Evolutionary conservation across 2,329 filamentous ascomycete genomes (phyloP).

Genomic region (Fusarium pseudonygamai): DNA sequence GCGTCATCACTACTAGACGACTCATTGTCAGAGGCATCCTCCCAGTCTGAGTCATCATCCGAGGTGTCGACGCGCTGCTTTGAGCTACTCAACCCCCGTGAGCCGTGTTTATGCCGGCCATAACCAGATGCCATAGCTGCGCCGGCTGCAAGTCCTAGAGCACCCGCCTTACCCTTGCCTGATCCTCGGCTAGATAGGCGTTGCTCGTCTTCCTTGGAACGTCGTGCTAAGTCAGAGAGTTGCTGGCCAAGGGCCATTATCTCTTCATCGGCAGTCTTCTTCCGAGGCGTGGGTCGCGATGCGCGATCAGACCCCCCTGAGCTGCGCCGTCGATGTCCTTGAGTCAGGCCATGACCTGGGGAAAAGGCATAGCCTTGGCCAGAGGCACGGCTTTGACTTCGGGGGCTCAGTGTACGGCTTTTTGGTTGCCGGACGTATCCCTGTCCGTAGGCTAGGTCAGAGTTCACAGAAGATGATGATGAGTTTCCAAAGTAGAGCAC

Average conservation of each 20-base stretch:
- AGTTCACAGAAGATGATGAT: constrained; percentile 74
- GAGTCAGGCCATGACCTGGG: constrained; percentile 14
- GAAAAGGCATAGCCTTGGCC: constrained; percentile 21
- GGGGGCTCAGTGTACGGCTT: constrained; percentile 43
- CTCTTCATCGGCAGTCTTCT: constrained; percentile 64
- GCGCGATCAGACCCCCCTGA: constrained; percentile 28
- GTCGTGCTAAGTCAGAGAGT: constrained; percentile 62
- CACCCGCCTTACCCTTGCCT: constrained; percentile 37
- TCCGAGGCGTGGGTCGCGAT: constrained; percentile 29
- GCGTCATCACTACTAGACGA: constrained; percentile 49
- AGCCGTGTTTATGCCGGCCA: constrained; percentile 49
- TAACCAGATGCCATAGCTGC: constrained; percentile 53
- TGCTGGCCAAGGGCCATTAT: constrained; percentile 65
- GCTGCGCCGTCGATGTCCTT: constrained; percentile 32
- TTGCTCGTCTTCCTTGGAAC: constrained; percentile 61
- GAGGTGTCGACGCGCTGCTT: constrained; percentile 51
- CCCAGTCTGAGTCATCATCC: constrained; percentile 64
- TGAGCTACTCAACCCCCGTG: constrained; percentile 53
- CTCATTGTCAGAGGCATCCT: constrained; percentile 63
- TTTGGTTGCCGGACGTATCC: constrained; percentile 61
- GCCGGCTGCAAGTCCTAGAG: constrained; percentile 43
- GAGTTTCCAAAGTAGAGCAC: constrained; percentile 69
- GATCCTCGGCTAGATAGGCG: constrained; percentile 49
- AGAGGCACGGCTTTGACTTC: constrained; percentile 36
- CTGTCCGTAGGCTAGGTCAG: constrained; percentile 73